Percentiles rank a stretch among this genome's conserved stretches.
Evolutionary conservation across 2,329 filamentous ascomycete genomes (phyloP).

Genomic region (Scedosporium dehoogii): DNA sequence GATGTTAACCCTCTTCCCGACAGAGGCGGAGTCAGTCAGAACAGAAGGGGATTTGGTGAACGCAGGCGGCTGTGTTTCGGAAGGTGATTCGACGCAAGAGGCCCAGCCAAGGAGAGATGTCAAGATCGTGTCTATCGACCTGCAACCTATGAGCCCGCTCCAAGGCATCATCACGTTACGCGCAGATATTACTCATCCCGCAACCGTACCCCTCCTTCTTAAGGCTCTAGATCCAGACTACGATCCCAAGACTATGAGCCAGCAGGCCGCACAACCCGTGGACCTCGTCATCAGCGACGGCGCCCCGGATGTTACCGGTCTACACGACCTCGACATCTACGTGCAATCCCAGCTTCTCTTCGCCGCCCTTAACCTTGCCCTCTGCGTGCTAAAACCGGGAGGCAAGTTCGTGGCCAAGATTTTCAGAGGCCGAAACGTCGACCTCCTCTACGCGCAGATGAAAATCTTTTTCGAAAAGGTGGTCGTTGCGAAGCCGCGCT

Average conservation of each 20-base stretch:
- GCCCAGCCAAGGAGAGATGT: constrained; percentile 49
- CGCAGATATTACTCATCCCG: constrained; percentile 95
- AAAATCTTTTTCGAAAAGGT: constrained; percentile 82
- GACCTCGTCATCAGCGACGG: constrained; percentile 94
- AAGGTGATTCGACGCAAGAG: constrained; percentile 7
- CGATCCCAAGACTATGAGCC: constrained; percentile 27
- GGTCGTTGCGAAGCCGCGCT: constrained; percentile 85
- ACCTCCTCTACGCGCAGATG: constrained; percentile 86
- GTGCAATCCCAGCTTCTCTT: constrained; percentile 93
- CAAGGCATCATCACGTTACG: constrained; percentile 86
- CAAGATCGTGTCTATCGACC: constrained; percentile 90
- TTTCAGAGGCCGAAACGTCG: constrained; percentile 90
- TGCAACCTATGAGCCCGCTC: constrained; percentile 91
- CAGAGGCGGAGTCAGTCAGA: not conserved
- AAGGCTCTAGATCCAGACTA: constrained; percentile 70
- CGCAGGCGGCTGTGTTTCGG: not conserved
- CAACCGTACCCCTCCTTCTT: constrained; percentile 82
- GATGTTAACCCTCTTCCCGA: constrained; percentile 43
- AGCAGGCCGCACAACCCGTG: constrained; percentile 62
- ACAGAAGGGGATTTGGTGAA: constrained; percentile 7
- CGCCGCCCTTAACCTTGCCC: constrained; percentile 82
- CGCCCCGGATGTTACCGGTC: constrained; percentile 88
- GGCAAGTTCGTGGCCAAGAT: constrained; percentile 98
- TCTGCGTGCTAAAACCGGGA: constrained; percentile 84
- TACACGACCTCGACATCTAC: constrained; percentile 97